Conservation (phyloP, 495 filamentous ascomycete species). For the Penicillium maclennaniae region DNA sequence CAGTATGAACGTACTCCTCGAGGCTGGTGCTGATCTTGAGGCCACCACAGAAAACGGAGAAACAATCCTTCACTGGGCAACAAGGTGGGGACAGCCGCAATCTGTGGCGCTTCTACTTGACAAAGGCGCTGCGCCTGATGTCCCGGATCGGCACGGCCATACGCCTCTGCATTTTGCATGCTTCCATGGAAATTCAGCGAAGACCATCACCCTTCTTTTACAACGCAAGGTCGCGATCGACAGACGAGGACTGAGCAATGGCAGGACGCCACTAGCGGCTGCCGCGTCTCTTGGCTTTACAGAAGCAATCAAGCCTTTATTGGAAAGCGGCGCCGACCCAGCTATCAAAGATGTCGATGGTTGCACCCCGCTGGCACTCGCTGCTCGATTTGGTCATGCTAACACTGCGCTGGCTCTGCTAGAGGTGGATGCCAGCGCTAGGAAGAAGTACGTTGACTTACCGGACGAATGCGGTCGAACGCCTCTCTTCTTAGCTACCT, state of each 20-base stretch:
- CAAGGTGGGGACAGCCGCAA: not conserved
- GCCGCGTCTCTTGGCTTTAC: not conserved
- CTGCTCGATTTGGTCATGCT: slow-evolving; percentile 3
- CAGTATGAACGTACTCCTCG: not conserved
- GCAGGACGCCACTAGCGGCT: not conserved
- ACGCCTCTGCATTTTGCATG: slow-evolving; percentile 2
- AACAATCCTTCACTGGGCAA: slow-evolving; percentile 7
- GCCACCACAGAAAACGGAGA: not conserved
- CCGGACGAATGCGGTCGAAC: slow-evolving; percentile 6
- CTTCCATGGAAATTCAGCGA: not conserved
- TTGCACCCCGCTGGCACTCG: slow-evolving; percentile 1
- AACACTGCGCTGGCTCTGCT: slow-evolving; percentile 1
- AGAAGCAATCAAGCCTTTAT: not conserved
- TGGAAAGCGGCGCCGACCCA: slow-evolving; percentile 3
- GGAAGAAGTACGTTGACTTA: slow-evolving; percentile 1
- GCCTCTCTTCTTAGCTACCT: slow-evolving; percentile 8
- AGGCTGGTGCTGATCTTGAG: slow-evolving; percentile 5
- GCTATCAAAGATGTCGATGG: not conserved
- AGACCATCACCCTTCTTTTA: slow-evolving; percentile 1
- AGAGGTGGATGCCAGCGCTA: not conserved
- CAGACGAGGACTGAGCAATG: not conserved
- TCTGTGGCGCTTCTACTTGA: slow-evolving; percentile 1
- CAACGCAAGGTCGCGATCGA: not conserved
- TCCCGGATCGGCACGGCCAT: not conserved
- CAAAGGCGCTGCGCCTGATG: not conserved